A percentile compares a stretch with the other conserved stretches of the same genome.
phyloP scores from a whole-genome alignment of 768 basidiomycete species.

The Rubroboletus pulcherrimus region DNA sequence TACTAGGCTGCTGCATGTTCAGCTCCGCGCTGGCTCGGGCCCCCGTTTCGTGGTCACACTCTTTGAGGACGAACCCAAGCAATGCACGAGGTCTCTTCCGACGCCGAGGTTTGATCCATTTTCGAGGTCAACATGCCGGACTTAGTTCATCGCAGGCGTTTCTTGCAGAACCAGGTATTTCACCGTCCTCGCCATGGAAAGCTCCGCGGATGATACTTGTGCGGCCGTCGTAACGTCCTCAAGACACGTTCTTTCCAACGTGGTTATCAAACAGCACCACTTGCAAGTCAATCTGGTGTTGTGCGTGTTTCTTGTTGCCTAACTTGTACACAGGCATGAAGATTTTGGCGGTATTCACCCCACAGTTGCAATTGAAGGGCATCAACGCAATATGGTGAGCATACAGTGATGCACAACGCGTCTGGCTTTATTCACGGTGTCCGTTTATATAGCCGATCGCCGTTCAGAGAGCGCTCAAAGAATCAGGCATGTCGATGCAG shows the following conservation, averaged over 20 bases:
- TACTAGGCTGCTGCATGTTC: slow-evolving; percentile 1
- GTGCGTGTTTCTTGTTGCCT: neutral
- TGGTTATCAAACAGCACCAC: slow-evolving; percentile 79
- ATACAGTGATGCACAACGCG: neutral
- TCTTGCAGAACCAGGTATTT: slow-evolving; percentile 30
- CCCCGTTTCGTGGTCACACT: neutral
- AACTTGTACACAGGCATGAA: slow-evolving; percentile 20
- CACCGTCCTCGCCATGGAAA: slow-evolving; percentile 72
- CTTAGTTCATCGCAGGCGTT: neutral
- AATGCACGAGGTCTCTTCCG: neutral
- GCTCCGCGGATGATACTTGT: slow-evolving; percentile 93
- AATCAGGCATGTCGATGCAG: slow-evolving; percentile 54
- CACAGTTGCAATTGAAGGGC: slow-evolving; percentile 68
- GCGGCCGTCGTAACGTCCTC: slow-evolving; percentile 78
- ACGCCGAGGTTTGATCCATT: neutral
- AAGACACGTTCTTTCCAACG: slow-evolving; percentile 71
- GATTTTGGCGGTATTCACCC: slow-evolving; percentile 71
- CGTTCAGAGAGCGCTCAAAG: slow-evolving; percentile 59
- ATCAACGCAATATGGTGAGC: slow-evolving; percentile 73
- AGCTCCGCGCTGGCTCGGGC: neutral
- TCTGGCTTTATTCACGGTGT: neutral
- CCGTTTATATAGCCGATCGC: slow-evolving; percentile 58
- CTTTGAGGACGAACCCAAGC: neutral
- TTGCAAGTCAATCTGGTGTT: slow-evolving; percentile 37
- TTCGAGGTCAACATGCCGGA: neutral